Evolutionary conservation across 768 basidiomycete genomes (phyloP).

Genomic region (Lepiota subincarnata): DNA sequence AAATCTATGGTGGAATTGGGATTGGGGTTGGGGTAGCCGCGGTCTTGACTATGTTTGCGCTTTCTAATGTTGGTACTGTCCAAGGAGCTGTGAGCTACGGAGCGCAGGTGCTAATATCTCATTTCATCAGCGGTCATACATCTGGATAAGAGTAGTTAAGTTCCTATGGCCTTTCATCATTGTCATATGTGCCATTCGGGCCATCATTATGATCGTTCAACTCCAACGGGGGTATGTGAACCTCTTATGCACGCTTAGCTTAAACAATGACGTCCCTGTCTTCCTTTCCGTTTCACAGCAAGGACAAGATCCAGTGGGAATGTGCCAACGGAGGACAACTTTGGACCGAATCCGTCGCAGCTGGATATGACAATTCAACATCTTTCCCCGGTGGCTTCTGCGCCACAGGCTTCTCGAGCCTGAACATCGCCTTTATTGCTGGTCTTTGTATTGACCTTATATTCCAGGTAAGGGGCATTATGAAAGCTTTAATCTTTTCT

Average conservation of each 20-base stretch:
- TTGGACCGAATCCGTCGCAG: constrained; percentile 43
- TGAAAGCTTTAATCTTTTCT: constrained; percentile 17
- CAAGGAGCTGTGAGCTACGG: constrained; percentile 9
- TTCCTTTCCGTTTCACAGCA: constrained; percentile 32
- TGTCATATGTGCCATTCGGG: constrained; percentile 58
- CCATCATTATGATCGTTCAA: constrained; percentile 70
- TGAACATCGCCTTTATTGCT: constrained; percentile 65
- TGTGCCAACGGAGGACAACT: constrained; percentile 68
- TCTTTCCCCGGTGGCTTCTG: constrained; percentile 56
- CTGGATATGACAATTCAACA: constrained; percentile 36
- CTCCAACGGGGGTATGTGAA: constrained; percentile 61
- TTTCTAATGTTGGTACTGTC: constrained; percentile 52
- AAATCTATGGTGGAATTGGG: constrained; percentile 67
- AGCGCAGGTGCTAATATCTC: constrained; percentile 13
- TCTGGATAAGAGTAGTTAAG: constrained; percentile 59
- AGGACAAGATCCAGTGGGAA: constrained; percentile 69
- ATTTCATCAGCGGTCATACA: constrained; percentile 57
- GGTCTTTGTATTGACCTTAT: constrained; percentile 58
- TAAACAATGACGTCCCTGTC: constrained; percentile 18
- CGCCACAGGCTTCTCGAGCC: constrained; percentile 50
- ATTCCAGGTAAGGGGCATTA: constrained; percentile 53
- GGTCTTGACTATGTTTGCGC: constrained; percentile 50
- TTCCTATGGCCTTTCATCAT: constrained; percentile 73
- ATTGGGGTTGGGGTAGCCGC: constrained; percentile 49
- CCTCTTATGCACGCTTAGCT: constrained; percentile 13